These are phyloP conservation scores for Plantago elongata DNA, from an alignment of 257 asterid species.

Conservation along the genomic window DNA sequence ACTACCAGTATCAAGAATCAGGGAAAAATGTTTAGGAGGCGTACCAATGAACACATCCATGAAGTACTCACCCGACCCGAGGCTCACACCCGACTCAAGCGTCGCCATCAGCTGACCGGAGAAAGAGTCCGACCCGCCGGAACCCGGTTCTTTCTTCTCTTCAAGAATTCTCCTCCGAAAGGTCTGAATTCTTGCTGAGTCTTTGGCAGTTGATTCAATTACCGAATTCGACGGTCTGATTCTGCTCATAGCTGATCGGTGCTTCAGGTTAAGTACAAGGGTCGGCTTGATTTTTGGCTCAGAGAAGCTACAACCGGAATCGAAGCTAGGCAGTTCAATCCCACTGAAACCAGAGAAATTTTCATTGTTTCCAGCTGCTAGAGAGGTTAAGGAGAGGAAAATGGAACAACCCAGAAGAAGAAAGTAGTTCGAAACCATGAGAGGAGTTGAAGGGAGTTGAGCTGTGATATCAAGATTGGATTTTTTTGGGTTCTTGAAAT, in stretches of 20 bases:
- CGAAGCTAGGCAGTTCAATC: conserved; percentile 41
- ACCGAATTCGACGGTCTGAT: conserved; percentile 35
- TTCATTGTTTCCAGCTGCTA: background rate
- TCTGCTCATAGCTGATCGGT: conserved; percentile 32
- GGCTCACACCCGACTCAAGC: conserved; percentile 55
- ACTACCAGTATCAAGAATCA: conserved; percentile 89
- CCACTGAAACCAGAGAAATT: conserved; percentile 19
- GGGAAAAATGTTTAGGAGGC: conserved; percentile 76
- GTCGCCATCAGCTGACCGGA: conserved; percentile 62
- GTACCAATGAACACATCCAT: conserved; percentile 87
- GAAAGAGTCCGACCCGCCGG: conserved; percentile 34
- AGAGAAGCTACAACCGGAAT: conserved; percentile 35
- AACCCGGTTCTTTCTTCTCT: conserved; percentile 42
- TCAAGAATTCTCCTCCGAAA: conserved; percentile 52
- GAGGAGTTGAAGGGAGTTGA: background rate
- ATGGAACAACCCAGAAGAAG: background rate
- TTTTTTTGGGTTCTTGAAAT: background rate
- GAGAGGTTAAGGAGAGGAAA: background rate
- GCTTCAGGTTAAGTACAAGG: conserved; percentile 59
- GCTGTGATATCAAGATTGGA: background rate
- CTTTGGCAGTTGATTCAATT: conserved; percentile 54
- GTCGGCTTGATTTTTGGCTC: conserved; percentile 25
- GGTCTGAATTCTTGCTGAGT: conserved; percentile 62
- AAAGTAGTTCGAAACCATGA: conserved; percentile 5
- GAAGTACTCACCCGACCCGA: conserved; percentile 72